A percentile compares a stretch with the other conserved stretches of the same genome.
These are phyloP conservation scores for Blastocystis sp. DNA, from an alignment of 352 stramenopile species.

Conservation along the genomic window DNA sequence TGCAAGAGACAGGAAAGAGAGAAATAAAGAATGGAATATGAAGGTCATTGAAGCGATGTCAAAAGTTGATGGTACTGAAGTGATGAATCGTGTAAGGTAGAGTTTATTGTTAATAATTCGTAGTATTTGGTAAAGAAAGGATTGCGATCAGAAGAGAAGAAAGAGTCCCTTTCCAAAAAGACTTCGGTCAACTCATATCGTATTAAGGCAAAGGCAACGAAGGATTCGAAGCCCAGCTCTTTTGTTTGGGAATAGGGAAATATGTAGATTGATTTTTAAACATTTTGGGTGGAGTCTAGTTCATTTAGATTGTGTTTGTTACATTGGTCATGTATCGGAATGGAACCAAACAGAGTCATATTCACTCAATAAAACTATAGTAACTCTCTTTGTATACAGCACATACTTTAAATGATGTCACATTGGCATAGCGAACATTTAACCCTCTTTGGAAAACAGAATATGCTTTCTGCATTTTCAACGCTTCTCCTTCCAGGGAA, in stretches of 20 bases:
- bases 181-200: neutral
- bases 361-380: neutral
- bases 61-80: constrained; percentile 15
- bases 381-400: neutral
- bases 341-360: neutral
- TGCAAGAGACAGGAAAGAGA: constrained; percentile 28
- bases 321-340: neutral
- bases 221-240: neutral
- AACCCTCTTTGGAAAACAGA: neutral
- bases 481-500: neutral
- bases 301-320: constrained; percentile 21
- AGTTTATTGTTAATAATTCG: neutral
- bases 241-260: constrained; percentile 21
- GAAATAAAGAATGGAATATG: constrained; percentile 57
- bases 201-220: neutral
- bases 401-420: neutral
- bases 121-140: constrained; percentile 51
- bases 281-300: neutral
- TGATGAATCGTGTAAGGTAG: constrained; percentile 1
- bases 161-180: neutral
- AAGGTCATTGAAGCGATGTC: constrained; percentile 53
- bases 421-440: neutral
- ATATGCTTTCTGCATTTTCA: neutral
- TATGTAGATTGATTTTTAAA: no score
- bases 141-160: neutral